Percentiles rank a stretch among this genome's conserved stretches.
phyloP scores from a whole-genome alignment of 2,329 filamentous ascomycete genomes.

The Nakataea oryzae region DNA sequence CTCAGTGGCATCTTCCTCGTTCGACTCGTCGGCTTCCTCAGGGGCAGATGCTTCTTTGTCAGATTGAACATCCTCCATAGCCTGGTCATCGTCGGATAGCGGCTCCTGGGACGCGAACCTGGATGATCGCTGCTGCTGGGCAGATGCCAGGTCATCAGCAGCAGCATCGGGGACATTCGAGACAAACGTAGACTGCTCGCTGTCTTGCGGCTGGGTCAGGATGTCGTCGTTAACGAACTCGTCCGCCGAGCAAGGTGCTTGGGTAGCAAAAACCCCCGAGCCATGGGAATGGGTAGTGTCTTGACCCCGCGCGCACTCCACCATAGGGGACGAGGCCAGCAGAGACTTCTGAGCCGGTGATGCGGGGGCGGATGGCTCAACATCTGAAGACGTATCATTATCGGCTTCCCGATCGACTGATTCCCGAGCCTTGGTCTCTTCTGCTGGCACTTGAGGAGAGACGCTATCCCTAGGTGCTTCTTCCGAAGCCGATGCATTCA shows the following conservation, averaged over 20 bases:
- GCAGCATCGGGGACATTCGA: neutral
- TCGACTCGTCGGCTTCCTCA: neutral
- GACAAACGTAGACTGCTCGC: neutral
- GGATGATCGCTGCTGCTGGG: neutral
- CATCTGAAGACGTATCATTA: neutral
- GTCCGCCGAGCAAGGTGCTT: neutral
- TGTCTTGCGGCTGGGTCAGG: neutral
- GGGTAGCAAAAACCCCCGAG: neutral
- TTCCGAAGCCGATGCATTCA: neutral
- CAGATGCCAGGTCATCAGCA: neutral
- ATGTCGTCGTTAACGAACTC: neutral
- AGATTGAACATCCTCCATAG: neutral
- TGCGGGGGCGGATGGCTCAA: neutral
- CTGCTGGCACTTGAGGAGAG: no score
- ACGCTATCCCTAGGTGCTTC: neutral
- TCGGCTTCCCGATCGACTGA: neutral
- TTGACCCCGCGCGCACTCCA: neutral
- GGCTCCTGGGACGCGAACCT: conserved; percentile 3
- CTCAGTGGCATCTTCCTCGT: neutral
- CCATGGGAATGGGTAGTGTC: neutral
- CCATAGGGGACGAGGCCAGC: neutral
- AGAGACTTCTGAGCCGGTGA: neutral
- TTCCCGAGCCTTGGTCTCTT: neutral
- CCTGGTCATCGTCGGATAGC: neutral
- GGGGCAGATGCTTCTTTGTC: neutral